Evolutionary conservation across 2,329 filamentous ascomycete species (phyloP), one percentile per base, ranked within the genome.

Genomic region (Pseudocercospora vitis): DNA sequence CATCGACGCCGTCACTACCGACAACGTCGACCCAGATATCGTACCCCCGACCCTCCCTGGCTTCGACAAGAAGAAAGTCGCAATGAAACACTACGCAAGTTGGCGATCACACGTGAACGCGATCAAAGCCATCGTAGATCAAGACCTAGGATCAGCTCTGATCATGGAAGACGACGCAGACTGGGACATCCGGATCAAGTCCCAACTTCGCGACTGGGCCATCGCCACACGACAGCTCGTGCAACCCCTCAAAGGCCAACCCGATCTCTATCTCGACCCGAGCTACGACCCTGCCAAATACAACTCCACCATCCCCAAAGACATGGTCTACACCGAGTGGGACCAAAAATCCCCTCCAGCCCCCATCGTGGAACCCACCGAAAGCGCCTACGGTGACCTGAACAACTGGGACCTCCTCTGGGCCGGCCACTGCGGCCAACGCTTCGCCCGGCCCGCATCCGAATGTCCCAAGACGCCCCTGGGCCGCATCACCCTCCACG

Each of bases 131-230:
- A 70, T 39, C 68, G 70, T 61, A 53, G 67, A 40, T 65, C 67
- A 44, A 63, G 68, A 40, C 55, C 66, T 52, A 55, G 71, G 52
- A 44, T 74, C 72, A 1, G 73, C 72, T 1, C 68, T 75, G 46
- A 70, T 75, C 11, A 64, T 75, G 18, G 73, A 75, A 63, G 73
- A 75, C 60, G 73, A 75, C 52, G 70, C 72, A 33, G 73, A 75
- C 51, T 75, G 71, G 70, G 73, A 75, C 58, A 67, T 75, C 23
- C 71, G 69, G 42, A 69, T 75, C 46, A 74, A 61, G 61, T 71
- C 29, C 64, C 73, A 32, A 64, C 72, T 48, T 71, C 52, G 46
- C 12, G 53, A 56, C 11, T 64, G 72, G 26, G 71, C 73, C 35
- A 68, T 60, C 50, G 71, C 72, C 39, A 64, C 66, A 16, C 33